These are phyloP conservation scores for Petasospora fabianii DNA, from an alignment of 1,139 yeast genomes.

Conservation along the genomic window DNA sequence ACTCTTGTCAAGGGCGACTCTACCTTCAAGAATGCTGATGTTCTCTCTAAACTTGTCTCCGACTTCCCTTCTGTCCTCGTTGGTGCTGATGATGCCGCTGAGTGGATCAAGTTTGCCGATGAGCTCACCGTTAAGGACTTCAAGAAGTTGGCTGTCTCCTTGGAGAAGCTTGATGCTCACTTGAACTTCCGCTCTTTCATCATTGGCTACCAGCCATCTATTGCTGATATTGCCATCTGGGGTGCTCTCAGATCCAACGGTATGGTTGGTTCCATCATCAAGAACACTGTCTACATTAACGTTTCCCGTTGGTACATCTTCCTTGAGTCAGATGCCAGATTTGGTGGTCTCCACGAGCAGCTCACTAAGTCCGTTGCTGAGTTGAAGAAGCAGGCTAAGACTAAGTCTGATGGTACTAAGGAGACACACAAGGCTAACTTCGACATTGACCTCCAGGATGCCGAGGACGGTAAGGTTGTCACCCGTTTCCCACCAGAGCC, in stretches of 20 bases:
- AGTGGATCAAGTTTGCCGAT: constrained; percentile 70
- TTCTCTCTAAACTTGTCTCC: constrained; percentile 42
- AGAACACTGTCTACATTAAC: constrained; percentile 78
- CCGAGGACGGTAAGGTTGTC: constrained; percentile 88
- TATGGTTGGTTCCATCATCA: constrained; percentile 85
- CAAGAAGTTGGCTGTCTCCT: constrained; percentile 72
- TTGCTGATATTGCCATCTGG: constrained; percentile 89
- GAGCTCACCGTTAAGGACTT: constrained; percentile 81
- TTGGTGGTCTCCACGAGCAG: constrained; percentile 67
- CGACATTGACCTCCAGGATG: constrained; percentile 88
- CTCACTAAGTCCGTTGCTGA: constrained; percentile 68
- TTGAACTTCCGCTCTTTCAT: constrained; percentile 82
- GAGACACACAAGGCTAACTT: constrained; percentile 86
- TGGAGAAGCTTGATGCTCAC: constrained; percentile 78
- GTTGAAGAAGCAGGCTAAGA: constrained; percentile 61
- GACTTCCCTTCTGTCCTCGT: constrained; percentile 44
- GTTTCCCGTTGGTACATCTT: constrained; percentile 91
- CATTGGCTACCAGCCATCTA: constrained; percentile 59
- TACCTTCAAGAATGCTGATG: constrained; percentile 38
- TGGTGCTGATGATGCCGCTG: constrained; percentile 39
- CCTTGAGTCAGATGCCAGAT: constrained; percentile 61
- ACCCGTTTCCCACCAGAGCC: constrained; percentile 91
- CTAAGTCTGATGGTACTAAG: constrained; percentile 57
- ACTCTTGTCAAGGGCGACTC: constrained; percentile 31
- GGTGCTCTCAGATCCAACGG: constrained; percentile 92